Percentiles rank a stretch among this genome's conserved stretches.
phyloP scores from a whole-genome alignment of 768 basidiomycete genomes.

The Boletus coccyginus region DNA sequence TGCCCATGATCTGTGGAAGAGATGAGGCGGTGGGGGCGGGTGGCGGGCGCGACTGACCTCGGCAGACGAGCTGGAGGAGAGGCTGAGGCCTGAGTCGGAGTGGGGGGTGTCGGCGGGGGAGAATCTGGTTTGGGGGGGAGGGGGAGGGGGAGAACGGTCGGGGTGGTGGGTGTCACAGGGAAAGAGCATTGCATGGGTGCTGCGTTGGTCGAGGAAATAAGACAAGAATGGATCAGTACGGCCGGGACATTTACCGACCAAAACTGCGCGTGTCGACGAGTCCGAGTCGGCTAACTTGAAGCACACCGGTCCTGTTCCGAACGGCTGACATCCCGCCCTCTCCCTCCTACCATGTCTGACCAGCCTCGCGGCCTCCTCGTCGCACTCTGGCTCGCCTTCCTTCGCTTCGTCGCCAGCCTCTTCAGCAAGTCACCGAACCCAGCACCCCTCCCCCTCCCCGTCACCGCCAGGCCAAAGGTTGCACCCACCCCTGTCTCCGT shows the following conservation, averaged over 20 bases:
- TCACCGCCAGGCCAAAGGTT: slow-evolving; percentile 6
- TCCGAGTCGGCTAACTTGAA: no score
- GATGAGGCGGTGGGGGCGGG: no score
- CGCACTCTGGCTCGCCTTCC: slow-evolving; percentile 16
- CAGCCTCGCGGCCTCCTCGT: neutral
- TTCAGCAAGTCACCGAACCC: slow-evolving; percentile 12
- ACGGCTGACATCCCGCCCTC: neutral
- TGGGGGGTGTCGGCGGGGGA: slow-evolving; percentile 12
- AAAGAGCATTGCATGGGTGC: slow-evolving; percentile 18
- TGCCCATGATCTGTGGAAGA: slow-evolving; percentile 28
- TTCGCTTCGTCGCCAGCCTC: slow-evolving; percentile 5
- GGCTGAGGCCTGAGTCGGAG: slow-evolving; percentile 30
- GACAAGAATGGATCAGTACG: neutral
- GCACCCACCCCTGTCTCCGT: neutral
- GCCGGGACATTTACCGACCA: slow-evolving; percentile 7
- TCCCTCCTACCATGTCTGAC: no score
- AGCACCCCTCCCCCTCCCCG: slow-evolving; percentile 19
- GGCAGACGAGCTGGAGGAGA: slow-evolving; percentile 30
- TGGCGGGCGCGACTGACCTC: slow-evolving; percentile 24
- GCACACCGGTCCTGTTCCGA: neutral
- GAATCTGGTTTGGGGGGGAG: no score
- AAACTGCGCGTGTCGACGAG: no score
- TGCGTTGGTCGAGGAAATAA: neutral
- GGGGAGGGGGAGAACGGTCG: slow-evolving; percentile 2
- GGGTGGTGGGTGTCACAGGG: slow-evolving; percentile 17